A percentile compares a stretch with the other conserved stretches of the same genome.
Conservation (phyloP, 805 yeast species). For the Cyberlindnera xishuangbannaensis region DNA sequence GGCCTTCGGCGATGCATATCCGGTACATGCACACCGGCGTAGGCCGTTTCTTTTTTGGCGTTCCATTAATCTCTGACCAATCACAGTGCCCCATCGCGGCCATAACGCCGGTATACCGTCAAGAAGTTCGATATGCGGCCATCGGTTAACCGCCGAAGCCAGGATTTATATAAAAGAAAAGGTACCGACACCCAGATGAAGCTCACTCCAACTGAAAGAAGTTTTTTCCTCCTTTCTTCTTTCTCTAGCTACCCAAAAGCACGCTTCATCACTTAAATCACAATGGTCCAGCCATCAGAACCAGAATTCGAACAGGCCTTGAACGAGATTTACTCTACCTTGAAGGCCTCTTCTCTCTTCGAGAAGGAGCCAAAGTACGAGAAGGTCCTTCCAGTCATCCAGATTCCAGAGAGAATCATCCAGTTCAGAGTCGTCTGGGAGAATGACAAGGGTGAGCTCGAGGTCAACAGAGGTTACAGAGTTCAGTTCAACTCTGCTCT, state of each 20-base stretch:
- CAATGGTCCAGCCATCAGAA: slow-evolving; percentile 81
- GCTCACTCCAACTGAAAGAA: no score
- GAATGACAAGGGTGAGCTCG: slow-evolving; percentile 85
- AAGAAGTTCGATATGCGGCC: no score
- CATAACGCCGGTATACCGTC: background rate
- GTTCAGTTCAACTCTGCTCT: slow-evolving; percentile 97
- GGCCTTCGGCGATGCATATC: no score
- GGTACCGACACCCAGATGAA: no score
- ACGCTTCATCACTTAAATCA: slow-evolving; percentile 6
- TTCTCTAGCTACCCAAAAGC: background rate
- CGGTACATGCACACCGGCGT: slow-evolving; percentile 18
- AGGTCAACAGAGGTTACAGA: slow-evolving; percentile 96
- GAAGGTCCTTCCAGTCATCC: slow-evolving; percentile 81
- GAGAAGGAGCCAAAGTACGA: slow-evolving; percentile 84
- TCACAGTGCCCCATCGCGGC: slow-evolving; percentile 12
- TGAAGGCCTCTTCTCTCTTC: slow-evolving; percentile 89
- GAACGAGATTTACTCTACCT: slow-evolving; percentile 83
- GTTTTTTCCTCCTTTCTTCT: background rate
- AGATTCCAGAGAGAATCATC: slow-evolving; percentile 92
- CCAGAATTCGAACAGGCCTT: slow-evolving; percentile 99
- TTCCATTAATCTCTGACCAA: slow-evolving; percentile 19
- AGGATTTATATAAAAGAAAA: slow-evolving; percentile 5
- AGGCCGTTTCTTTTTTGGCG: slow-evolving; percentile 1
- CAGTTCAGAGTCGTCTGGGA: slow-evolving; percentile 99
- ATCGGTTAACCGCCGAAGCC: no score